These are phyloP conservation scores for Heimioporus sp. DNA, from an alignment of 768 basidiomycete species.

Conservation along the genomic window DNA sequence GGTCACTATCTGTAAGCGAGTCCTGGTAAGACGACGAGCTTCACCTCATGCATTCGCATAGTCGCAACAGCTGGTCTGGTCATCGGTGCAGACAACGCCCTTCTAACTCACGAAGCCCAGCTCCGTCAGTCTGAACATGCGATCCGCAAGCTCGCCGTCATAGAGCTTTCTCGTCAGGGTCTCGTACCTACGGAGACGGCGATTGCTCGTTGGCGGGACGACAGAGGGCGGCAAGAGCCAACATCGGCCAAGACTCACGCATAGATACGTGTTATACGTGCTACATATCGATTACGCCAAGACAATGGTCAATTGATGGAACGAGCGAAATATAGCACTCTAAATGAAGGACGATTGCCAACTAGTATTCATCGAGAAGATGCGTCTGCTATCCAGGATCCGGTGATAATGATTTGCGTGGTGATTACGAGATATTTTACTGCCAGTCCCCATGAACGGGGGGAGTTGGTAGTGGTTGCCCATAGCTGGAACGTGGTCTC, in stretches of 20 bases:
- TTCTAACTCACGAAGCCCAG: constrained; percentile 65
- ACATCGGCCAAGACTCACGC: constrained; percentile 2
- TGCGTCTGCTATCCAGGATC: constrained; percentile 10
- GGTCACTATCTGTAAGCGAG: constrained; percentile 59
- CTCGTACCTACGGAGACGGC: constrained; percentile 81
- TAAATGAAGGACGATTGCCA: constrained; percentile 5
- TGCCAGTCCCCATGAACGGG: constrained; percentile 25
- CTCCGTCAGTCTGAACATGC: constrained; percentile 66
- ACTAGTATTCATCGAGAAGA: constrained; percentile 1
- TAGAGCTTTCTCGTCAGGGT: constrained; percentile 72
- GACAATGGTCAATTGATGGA: not conserved
- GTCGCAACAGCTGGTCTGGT: constrained; percentile 68
- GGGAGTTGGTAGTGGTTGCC: constrained; percentile 27
- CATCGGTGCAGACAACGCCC: constrained; percentile 72
- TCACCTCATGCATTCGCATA: constrained; percentile 20
- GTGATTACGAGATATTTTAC: constrained; percentile 15
- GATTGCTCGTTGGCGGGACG: constrained; percentile 75
- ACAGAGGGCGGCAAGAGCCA: constrained; percentile 28
- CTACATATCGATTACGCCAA: constrained; percentile 9
- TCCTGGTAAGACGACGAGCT: constrained; percentile 2
- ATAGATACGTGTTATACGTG: constrained; percentile 9
- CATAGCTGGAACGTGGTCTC: constrained; percentile 36
- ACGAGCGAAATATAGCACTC: constrained; percentile 19
- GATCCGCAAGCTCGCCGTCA: constrained; percentile 68
- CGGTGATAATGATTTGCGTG: constrained; percentile 12